Percentiles rank a stretch among this genome's conserved stretches.
Evolutionary conservation across 495 filamentous ascomycete genomes (phyloP).

Genomic region (Astrocystis sublimbata): DNA sequence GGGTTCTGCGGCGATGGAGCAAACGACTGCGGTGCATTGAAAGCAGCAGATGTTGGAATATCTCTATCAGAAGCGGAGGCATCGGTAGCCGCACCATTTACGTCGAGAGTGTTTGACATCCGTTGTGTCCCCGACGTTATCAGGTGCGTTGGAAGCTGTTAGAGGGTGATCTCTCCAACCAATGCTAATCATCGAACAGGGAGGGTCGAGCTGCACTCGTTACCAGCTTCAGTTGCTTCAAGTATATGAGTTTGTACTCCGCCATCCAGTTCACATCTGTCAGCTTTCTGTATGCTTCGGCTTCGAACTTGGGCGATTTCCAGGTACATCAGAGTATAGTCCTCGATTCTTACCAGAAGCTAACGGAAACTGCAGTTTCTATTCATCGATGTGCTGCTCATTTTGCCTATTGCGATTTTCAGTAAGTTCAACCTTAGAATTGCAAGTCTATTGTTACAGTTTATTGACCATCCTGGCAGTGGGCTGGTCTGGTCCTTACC

Average conservation of each 20-base stretch:
- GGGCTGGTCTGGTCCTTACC: constrained; percentile 91
- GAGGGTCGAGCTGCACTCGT: constrained; percentile 94
- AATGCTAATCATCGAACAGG: constrained; percentile 37
- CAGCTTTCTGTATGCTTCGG: constrained; percentile 94
- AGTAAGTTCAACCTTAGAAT: constrained; percentile 45
- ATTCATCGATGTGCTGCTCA: constrained; percentile 90
- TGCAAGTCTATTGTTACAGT: background rate
- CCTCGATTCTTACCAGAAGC: constrained; percentile 8
- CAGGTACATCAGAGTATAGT: constrained; percentile 55
- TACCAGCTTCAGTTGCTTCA: constrained; percentile 99
- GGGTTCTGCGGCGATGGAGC: constrained; percentile 98
- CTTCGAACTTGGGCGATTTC: constrained; percentile 95
- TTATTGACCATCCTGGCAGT: constrained; percentile 48
- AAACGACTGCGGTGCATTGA: constrained; percentile 97
- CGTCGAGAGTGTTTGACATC: constrained; percentile 93
- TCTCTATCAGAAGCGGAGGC: constrained; percentile 97
- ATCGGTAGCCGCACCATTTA: constrained; percentile 96
- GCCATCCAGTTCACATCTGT: constrained; percentile 99
- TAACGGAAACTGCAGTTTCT: constrained; percentile 67
- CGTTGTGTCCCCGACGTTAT: constrained; percentile 95
- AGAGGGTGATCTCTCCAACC: background rate
- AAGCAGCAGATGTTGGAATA: constrained; percentile 98
- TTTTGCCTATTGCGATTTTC: constrained; percentile 94
- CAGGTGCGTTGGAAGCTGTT: constrained; percentile 42
- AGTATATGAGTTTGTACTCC: constrained; percentile 99